Base-by-base conservation (phyloP, 140 eudicot genomes). In the Stevia rebaudiana region DNA sequence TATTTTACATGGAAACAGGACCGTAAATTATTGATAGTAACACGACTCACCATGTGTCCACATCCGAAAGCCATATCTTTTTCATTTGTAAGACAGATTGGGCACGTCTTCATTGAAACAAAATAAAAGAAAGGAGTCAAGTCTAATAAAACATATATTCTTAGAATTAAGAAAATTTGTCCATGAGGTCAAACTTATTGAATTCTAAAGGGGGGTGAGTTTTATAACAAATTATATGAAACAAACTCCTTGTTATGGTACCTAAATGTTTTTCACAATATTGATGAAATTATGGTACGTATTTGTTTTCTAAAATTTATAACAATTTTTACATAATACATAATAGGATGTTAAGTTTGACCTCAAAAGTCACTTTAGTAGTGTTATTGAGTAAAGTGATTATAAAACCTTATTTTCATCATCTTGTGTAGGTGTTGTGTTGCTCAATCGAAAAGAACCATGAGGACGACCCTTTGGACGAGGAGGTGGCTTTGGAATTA, bases 61-160 rank as follows among this genome's bases (percentile, higher is more conserved):
- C 95, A 88, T 41, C 80, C 79, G 39, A 84, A 84, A 46, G 95
- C 95, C 85, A 82, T 71, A 64, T 84, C 88, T 74, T 84, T 88
- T 31, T 69, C 47, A 6, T 59, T 59, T 36, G 82, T 79, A 55
- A 84, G 68, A 79, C 95, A 88, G 64, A 88, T 78, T 41, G 95
- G 83, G 65, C 95, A 88, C 1, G 69, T 79, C 95, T 88, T 49
- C 79, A 72, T 35, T 10, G 24, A 43, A 55, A 15, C 44, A 41
- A 8, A 56, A 35, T 16, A 68, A 76, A 11, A 63, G 41, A 63
- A 39, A 48, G 9, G 24, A 53, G 65, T 73, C 60, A 75, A 61
- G 28, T 62, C 25, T 35, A 15, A 63, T 53, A 17, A 36, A 11
- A 47, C 28, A 52, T 15, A 71, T 13, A 55, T 31, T 9, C 22